Conservation (phyloP, 345 rosid genomes). For the Lepidium didymum region DNA sequence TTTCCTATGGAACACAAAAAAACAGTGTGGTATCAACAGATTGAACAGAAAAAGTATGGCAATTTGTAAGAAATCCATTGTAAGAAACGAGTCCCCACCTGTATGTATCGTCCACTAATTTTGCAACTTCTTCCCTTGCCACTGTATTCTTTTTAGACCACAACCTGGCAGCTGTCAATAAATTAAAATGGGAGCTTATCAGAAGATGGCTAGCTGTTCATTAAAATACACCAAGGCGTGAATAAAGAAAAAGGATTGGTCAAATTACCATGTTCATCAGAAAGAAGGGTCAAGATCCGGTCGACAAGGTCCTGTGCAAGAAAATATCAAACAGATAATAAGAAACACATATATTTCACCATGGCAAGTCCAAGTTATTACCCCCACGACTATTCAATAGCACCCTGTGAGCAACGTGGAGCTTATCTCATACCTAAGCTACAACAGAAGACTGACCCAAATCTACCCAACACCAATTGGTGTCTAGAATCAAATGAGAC, state of each 20-base stretch:
- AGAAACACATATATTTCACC: background rate
- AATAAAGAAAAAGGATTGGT: background rate
- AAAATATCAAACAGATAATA: background rate
- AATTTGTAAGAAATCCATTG: background rate
- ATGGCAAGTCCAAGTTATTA: background rate
- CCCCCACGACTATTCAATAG: background rate
- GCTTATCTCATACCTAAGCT: background rate
- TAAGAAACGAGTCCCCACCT: constrained; percentile 37
- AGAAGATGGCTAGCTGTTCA: background rate
- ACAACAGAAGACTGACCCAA: too few species aligned
- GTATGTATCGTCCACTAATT: constrained; percentile 76
- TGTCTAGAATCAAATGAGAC: too few species aligned
- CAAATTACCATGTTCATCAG: constrained; percentile 67
- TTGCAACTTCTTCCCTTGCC: constrained; percentile 81
- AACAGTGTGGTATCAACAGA: background rate
- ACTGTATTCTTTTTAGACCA: constrained; percentile 58
- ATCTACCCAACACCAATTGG: too few species aligned
- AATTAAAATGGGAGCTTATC: background rate
- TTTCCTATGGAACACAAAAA: constrained; percentile 43
- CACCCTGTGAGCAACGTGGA: background rate
- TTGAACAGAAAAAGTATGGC: background rate
- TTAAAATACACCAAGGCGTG: background rate
- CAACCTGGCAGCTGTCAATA: constrained; percentile 45
- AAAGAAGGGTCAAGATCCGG: constrained; percentile 53
- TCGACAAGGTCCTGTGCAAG: constrained; percentile 75